Percentiles rank a stretch among this genome's conserved stretches.
phyloP scores from a whole-genome alignment of 768 basidiomycete species.

The Rhizopogon roseolus region DNA sequence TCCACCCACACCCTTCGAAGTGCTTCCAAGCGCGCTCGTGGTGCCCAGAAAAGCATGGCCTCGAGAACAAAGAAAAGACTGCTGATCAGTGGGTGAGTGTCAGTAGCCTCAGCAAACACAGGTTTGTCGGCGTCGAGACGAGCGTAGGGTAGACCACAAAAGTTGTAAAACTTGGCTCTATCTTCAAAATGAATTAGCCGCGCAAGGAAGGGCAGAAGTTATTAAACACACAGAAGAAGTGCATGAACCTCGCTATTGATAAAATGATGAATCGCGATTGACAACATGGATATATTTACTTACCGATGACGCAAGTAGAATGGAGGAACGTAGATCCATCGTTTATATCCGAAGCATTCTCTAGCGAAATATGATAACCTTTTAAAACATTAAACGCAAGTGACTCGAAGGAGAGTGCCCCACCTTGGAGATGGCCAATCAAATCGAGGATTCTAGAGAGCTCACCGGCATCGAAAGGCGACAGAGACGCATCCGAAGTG shows the following conservation, averaged over 20 bases:
- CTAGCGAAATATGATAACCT: neutral
- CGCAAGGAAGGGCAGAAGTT: too few species aligned
- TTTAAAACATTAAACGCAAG: neutral
- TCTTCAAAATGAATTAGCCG: slow-evolving; percentile 1
- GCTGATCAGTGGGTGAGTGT: neutral
- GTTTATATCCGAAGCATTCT: neutral
- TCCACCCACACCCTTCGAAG: slow-evolving; percentile 5
- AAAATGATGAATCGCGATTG: too few species aligned
- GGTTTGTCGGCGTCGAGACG: slow-evolving; percentile 6
- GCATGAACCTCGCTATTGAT: neutral
- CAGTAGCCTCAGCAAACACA: neutral
- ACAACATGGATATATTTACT: neutral
- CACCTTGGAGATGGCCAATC: slow-evolving; percentile 3
- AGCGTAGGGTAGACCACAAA: slow-evolving; percentile 5
- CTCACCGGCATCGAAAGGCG: slow-evolving; percentile 3
- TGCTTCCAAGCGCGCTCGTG: neutral
- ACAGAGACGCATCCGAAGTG: slow-evolving; percentile 4
- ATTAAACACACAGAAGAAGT: neutral
- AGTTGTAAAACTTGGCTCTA: slow-evolving; percentile 6
- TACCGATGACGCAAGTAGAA: slow-evolving; percentile 6
- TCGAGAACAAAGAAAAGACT: neutral
- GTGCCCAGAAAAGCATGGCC: slow-evolving; percentile 4
- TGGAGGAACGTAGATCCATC: slow-evolving; percentile 2
- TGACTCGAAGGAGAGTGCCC: neutral
- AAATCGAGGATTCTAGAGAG: slow-evolving; percentile 3